A percentile compares a stretch with the other conserved stretches of the same genome.
phyloP scores from a whole-genome alignment of 139 green algal genomes.

The Asterochloris sp. region DNA sequence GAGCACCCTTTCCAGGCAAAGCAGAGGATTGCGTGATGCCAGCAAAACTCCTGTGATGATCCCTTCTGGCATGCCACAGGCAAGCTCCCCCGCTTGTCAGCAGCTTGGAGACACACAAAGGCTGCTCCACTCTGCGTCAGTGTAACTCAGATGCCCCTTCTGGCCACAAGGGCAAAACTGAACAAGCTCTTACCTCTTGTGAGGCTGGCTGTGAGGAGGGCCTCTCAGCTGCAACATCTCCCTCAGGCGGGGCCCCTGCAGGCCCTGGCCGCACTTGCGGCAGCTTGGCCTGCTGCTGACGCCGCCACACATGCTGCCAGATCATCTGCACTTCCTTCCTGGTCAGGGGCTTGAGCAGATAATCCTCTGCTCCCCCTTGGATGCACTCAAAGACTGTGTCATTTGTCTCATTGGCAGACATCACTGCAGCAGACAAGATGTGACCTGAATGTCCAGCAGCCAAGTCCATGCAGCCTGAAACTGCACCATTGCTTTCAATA shows the following conservation, averaged over 20 bases:
- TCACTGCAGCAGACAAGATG: slow-evolving; percentile 55
- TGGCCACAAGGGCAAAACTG: too few species aligned
- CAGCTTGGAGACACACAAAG: too few species aligned
- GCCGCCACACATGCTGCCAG: slow-evolving; percentile 86
- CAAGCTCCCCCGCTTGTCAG: too few species aligned
- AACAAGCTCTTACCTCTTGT: neutral
- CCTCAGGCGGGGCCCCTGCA: neutral
- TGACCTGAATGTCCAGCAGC: neutral
- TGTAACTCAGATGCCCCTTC: too few species aligned
- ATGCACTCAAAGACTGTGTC: slow-evolving; percentile 85
- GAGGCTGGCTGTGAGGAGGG: neutral
- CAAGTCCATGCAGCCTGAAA: neutral
- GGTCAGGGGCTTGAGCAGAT: slow-evolving; percentile 90
- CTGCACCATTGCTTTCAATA: neutral
- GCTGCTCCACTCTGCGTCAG: too few species aligned
- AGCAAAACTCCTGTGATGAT: too few species aligned
- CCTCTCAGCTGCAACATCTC: too few species aligned
- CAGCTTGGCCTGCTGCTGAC: slow-evolving; percentile 27
- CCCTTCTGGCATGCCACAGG: too few species aligned
- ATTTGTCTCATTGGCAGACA: slow-evolving; percentile 78
- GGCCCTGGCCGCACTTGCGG: slow-evolving; percentile 4
- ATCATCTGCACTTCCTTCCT: slow-evolving; percentile 86
- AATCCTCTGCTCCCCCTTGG: slow-evolving; percentile 82
- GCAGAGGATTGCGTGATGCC: too few species aligned
- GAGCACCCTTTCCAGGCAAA: too few species aligned